phyloP scores from a whole-genome alignment of 306 rosid genomes.

The Neltuma alba region DNA sequence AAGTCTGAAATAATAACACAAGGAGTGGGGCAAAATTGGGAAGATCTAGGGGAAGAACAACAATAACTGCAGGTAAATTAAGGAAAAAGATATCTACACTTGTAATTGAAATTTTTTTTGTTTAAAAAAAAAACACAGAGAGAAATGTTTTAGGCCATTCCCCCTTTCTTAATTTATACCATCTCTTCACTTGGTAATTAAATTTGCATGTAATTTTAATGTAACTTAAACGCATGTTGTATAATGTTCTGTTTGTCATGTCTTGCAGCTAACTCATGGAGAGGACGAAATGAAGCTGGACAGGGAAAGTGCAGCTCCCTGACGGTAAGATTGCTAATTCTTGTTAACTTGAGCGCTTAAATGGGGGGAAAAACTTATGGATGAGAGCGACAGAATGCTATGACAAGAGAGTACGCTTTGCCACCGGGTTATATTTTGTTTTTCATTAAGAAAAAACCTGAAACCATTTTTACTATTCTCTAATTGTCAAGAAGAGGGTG shows the following conservation, averaged over 20 bases:
- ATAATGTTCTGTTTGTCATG: neutral
- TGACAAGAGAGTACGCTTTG: neutral
- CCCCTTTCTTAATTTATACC: neutral
- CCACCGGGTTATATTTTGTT: neutral
- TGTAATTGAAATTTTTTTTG: neutral
- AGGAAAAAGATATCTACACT: neutral
- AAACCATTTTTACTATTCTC: neutral
- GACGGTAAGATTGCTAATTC: neutral
- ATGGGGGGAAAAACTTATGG: neutral
- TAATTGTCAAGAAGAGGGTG: neutral
- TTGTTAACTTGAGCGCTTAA: neutral
- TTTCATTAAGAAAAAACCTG: neutral
- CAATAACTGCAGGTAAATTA: too few relatives aligned
- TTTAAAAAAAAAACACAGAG: too few relatives aligned
- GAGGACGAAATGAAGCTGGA: neutral
- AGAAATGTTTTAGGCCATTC: too few relatives aligned
- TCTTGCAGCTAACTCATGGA: neutral
- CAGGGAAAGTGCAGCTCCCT: neutral
- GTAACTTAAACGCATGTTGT: neutral
- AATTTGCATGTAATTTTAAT: neutral
- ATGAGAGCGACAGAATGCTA: neutral
- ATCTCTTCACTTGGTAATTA: neutral
- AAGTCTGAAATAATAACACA: too few relatives aligned
- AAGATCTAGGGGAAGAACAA: too few relatives aligned
- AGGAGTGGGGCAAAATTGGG: too few relatives aligned